Conservation (phyloP, 345 rosid species). For the Eucalyptus microcorys region DNA sequence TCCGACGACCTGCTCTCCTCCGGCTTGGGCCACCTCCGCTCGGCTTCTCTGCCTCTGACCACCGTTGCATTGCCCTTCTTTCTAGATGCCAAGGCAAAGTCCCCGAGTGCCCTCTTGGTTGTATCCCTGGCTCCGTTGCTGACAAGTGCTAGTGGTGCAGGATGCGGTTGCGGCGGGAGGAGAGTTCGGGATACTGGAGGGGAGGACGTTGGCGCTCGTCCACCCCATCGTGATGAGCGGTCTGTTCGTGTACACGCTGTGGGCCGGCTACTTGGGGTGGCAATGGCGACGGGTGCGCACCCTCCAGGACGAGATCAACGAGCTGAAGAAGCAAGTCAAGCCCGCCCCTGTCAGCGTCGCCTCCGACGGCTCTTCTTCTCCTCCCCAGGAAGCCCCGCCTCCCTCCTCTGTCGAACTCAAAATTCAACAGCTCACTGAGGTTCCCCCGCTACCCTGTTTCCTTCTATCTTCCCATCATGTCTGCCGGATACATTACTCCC, state of each 20-base stretch:
- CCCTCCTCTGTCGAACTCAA: constrained; percentile 42
- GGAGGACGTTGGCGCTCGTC: constrained; percentile 57
- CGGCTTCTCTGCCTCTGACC: constrained; percentile 50
- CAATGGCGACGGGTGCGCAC: constrained; percentile 94
- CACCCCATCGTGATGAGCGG: constrained; percentile 67
- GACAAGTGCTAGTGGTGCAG: constrained; percentile 7
- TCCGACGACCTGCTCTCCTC: constrained; percentile 2
- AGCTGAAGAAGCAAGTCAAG: constrained; percentile 65
- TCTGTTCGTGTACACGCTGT: constrained; percentile 48
- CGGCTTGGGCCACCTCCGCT: constrained; percentile 9
- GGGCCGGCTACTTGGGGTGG: constrained; percentile 89
- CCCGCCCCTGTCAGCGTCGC: constrained; percentile 39
- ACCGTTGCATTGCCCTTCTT: constrained; percentile 49
- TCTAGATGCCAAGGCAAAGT: constrained; percentile 44
- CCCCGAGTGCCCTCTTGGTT: neutral
- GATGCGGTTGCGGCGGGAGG: constrained; percentile 76
- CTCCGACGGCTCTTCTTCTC: constrained; percentile 42
- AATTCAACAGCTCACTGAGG: constrained; percentile 64
- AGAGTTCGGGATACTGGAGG: constrained; percentile 80
- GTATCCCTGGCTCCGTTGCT: neutral
- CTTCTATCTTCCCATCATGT: neutral
- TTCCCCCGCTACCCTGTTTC: neutral
- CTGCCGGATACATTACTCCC: neutral
- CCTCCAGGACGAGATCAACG: constrained; percentile 47
- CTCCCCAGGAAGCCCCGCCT: constrained; percentile 9